These are phyloP conservation scores for Sporothrix euskadiensis DNA, from an alignment of 2,329 filamentous ascomycete species.

Conservation along the genomic window DNA sequence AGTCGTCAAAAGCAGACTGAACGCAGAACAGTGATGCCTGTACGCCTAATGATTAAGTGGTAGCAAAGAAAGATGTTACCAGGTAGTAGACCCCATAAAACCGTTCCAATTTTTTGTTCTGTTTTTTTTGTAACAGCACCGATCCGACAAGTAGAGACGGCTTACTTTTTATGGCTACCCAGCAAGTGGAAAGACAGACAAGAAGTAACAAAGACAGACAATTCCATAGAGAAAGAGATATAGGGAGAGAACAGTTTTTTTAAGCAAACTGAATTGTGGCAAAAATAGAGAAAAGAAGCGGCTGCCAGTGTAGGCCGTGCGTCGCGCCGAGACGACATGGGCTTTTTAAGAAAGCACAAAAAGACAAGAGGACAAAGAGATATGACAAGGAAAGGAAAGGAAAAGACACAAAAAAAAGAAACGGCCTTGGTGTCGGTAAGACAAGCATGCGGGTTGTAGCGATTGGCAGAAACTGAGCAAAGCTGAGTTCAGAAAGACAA, in stretches of 20 bases:
- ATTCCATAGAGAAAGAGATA: not conserved
- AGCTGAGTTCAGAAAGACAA: not conserved
- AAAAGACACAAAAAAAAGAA: not conserved
- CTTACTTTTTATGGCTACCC: not conserved
- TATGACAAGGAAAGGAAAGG: not conserved
- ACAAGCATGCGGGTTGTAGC: not conserved
- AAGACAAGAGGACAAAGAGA: not conserved
- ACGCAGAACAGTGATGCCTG: not conserved
- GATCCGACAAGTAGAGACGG: not conserved
- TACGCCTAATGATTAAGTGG: not conserved
- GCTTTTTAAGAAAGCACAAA: constrained; percentile 14
- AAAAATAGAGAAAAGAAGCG: constrained; percentile 8
- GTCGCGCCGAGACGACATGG: constrained; percentile 16
- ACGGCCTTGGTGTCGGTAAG: not conserved
- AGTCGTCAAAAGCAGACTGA: not conserved
- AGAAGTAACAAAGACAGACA: not conserved
- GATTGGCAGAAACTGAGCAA: not conserved
- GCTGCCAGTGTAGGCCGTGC: constrained; percentile 14
- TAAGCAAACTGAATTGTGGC: not conserved
- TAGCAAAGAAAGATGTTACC: not conserved
- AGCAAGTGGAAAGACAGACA: not conserved
- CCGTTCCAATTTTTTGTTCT: constrained; percentile 3
- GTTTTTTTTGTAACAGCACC: not conserved
- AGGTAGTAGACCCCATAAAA: not conserved
- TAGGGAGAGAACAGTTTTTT: not conserved